Conservation (phyloP, 2,329 filamentous ascomycete species). For the Colletotrichum spaethianum region DNA sequence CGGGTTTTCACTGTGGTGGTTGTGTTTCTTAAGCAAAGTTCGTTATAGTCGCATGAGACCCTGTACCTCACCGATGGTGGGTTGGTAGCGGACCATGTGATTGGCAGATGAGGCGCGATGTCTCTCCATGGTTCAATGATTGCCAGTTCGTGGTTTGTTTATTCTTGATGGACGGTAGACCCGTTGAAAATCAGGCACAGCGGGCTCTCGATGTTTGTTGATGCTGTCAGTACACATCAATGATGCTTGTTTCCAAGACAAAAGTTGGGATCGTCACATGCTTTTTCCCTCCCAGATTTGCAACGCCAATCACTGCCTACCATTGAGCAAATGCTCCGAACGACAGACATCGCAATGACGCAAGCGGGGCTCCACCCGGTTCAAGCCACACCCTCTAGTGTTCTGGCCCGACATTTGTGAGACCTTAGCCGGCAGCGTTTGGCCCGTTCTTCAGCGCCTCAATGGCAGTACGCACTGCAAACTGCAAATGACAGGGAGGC, state of each 20-base stretch:
- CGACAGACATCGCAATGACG: slow-evolving; percentile 32
- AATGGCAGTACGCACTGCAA: neutral
- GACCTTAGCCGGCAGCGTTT: slow-evolving; percentile 18
- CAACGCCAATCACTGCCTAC: slow-evolving; percentile 20
- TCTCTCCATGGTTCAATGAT: neutral
- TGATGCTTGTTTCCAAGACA: slow-evolving; percentile 31
- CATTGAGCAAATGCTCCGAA: slow-evolving; percentile 32
- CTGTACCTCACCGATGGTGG: neutral
- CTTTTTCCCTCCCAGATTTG: slow-evolving; percentile 17
- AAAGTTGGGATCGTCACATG: slow-evolving; percentile 34
- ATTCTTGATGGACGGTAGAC: neutral
- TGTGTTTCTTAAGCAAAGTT: slow-evolving; percentile 11
- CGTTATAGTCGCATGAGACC: slow-evolving; percentile 12
- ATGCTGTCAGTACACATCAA: slow-evolving; percentile 5
- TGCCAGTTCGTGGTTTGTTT: neutral
- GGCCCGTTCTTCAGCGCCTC: slow-evolving; percentile 31
- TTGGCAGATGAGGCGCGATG: slow-evolving; percentile 13
- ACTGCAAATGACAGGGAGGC: slow-evolving; percentile 18
- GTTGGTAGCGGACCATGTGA: neutral
- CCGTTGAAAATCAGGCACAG: neutral
- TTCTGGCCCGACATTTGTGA: slow-evolving; percentile 24
- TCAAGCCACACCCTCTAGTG: slow-evolving; percentile 22
- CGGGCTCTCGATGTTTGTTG: neutral
- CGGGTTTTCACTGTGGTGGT: neutral
- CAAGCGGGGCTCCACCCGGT: slow-evolving; percentile 30